phyloP scores from a whole-genome alignment of 768 basidiomycete species.

The Gymnopilus junonius region DNA sequence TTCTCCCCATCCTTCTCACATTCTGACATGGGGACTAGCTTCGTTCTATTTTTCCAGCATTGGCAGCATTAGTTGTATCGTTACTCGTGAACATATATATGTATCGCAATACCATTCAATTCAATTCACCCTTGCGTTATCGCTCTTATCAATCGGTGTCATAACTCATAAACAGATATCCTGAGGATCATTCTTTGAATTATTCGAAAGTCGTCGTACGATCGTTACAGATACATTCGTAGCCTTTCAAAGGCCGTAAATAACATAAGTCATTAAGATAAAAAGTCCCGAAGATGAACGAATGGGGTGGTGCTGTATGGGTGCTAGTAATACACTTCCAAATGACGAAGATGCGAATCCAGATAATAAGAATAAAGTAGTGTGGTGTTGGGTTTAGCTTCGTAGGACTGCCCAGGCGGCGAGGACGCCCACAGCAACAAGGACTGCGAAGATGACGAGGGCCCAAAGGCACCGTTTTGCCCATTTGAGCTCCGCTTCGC shows the following conservation, averaged over 20 bases:
- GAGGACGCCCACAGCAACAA: constrained; percentile 36
- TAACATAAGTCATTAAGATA: background rate
- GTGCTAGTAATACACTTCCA: background rate
- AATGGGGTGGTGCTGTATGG: background rate
- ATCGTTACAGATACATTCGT: background rate
- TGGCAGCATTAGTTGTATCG: no score
- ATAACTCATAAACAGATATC: no score
- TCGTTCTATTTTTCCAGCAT: no score
- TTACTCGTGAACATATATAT: no score
- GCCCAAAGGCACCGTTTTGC: constrained; percentile 60
- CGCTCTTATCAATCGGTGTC: no score
- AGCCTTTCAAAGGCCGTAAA: background rate
- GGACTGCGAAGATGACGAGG: constrained; percentile 46
- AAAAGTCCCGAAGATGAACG: background rate
- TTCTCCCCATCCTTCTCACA: no score
- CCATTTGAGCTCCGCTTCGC: constrained; percentile 57
- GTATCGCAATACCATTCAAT: no score
- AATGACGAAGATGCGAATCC: background rate
- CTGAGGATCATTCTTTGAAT: background rate
- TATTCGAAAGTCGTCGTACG: background rate
- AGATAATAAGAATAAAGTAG: background rate
- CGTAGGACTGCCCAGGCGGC: constrained; percentile 35
- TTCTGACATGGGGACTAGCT: no score
- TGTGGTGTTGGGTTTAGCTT: background rate
- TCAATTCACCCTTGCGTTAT: no score